phyloP scores from a whole-genome alignment of 2,329 filamentous ascomycete species.

The Fusarium sp. region DNA sequence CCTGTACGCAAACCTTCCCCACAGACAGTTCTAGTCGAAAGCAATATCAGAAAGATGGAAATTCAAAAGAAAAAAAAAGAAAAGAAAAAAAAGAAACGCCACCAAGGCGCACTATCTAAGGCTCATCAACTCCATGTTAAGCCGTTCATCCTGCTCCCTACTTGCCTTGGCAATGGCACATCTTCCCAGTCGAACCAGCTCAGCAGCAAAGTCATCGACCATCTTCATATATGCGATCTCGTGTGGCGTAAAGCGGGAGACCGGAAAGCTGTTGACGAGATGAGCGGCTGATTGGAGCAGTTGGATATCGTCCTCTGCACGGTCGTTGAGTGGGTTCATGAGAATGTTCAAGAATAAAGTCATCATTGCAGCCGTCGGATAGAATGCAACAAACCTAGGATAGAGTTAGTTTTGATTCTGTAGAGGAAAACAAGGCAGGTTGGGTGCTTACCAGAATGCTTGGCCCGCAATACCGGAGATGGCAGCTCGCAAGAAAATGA shows the following conservation, averaged over 20 bases:
- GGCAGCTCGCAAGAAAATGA: conserved; percentile 57
- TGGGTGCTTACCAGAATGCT: conserved; percentile 58
- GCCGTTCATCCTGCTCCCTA: not conserved
- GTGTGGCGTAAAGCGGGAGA: conserved; percentile 40
- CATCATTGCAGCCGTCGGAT: conserved; percentile 63
- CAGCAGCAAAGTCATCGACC: conserved; percentile 55
- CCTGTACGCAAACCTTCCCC: no score
- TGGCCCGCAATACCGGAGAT: conserved; percentile 55
- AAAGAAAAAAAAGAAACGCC: not conserved
- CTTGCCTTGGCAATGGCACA: conserved; percentile 50
- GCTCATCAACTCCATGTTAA: not conserved
- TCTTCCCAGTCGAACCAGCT: conserved; percentile 54
- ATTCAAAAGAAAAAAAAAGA: not conserved
- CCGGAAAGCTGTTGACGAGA: conserved; percentile 55
- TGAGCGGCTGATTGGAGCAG: conserved; percentile 54
- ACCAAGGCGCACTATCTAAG: not conserved
- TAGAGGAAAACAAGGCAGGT: fast-evolving
- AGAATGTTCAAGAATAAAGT: conserved; percentile 65
- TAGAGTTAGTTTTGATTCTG: not conserved
- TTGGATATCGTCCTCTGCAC: conserved; percentile 56
- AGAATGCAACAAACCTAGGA: conserved; percentile 63
- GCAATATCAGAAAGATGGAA: no score
- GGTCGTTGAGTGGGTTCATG: conserved; percentile 54
- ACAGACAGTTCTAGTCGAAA: no score
- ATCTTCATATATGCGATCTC: conserved; percentile 53